Conservation (phyloP, 257 asterid species). For the Cinchona pubescens region DNA sequence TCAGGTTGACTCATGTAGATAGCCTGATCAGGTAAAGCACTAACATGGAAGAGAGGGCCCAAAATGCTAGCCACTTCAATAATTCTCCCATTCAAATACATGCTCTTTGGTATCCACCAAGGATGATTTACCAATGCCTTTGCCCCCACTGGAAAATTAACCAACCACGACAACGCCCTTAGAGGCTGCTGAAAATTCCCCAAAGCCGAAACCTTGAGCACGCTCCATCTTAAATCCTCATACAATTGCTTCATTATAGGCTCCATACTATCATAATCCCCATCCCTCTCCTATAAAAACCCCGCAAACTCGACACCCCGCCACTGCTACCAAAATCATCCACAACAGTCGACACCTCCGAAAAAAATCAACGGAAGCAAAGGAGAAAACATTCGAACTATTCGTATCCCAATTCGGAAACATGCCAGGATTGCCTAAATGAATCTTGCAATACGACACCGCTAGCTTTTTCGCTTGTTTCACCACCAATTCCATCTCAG, state of each 20-base stretch:
- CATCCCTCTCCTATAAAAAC: constrained; percentile 74
- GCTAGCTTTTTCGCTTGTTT: constrained; percentile 68
- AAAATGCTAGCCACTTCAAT: constrained; percentile 93
- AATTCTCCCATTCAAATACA: constrained; percentile 84
- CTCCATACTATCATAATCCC: constrained; percentile 80
- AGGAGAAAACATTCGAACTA: constrained; percentile 50
- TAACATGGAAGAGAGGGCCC: constrained; percentile 95
- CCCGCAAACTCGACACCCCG: constrained; percentile 57
- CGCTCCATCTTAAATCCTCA: constrained; percentile 91
- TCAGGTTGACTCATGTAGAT: constrained; percentile 89
- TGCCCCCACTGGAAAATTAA: constrained; percentile 74
- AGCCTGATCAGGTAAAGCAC: constrained; percentile 84
- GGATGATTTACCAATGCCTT: constrained; percentile 83
- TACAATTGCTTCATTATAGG: constrained; percentile 72
- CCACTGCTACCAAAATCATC: constrained; percentile 65
- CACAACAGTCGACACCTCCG: constrained; percentile 57
- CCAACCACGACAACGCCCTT: constrained; percentile 64
- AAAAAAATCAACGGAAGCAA: constrained; percentile 64
- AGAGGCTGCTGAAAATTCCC: constrained; percentile 94
- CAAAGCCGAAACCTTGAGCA: constrained; percentile 77
- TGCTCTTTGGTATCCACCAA: constrained; percentile 87
- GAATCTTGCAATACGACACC: constrained; percentile 74
- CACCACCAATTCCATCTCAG: constrained; percentile 65
- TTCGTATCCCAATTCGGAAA: constrained; percentile 52
- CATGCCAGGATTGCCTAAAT: constrained; percentile 79